phyloP scores from a whole-genome alignment of 176 grass and related monocot genomes.

The Thinopyrum elongatum region DNA sequence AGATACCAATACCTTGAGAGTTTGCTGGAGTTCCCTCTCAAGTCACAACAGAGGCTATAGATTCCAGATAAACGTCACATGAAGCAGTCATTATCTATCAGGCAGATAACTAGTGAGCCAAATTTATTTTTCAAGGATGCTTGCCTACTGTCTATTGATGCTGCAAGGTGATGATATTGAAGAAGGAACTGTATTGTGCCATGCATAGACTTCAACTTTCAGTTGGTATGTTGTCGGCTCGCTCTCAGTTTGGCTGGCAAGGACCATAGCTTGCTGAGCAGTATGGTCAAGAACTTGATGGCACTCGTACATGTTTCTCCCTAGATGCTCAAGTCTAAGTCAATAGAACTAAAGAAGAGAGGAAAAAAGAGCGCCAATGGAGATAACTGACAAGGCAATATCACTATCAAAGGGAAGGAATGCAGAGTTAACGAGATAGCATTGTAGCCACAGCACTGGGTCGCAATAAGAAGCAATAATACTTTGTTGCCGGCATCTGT shows the following conservation, averaged over 20 bases:
- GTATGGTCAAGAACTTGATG: constrained; percentile 80
- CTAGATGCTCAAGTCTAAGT: constrained; percentile 69
- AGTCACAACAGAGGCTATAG: no score
- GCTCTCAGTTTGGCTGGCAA: constrained; percentile 38
- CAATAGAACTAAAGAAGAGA: neutral
- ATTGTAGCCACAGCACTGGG: neutral
- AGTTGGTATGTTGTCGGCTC: constrained; percentile 74
- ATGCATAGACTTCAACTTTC: constrained; percentile 70
- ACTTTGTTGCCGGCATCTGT: no score
- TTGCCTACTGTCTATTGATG: no score
- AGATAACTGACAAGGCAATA: neutral
- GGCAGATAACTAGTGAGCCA: neutral
- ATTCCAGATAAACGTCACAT: no score
- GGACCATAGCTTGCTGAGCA: constrained; percentile 43
- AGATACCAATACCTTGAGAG: no score
- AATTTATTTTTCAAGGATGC: constrained; percentile 65
- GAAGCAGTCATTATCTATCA: no score
- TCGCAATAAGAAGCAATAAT: no score
- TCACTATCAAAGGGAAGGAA: neutral
- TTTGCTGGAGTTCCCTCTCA: no score
- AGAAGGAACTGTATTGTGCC: constrained; percentile 63
- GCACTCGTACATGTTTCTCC: constrained; percentile 84
- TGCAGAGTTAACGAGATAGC: neutral
- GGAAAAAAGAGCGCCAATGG: no score
- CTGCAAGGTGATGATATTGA: constrained; percentile 28